Evolutionary conservation across 129 eudicot species (phyloP), one percentile per base, ranked within the genome.

Genomic region (Glebionis coronaria): DNA sequence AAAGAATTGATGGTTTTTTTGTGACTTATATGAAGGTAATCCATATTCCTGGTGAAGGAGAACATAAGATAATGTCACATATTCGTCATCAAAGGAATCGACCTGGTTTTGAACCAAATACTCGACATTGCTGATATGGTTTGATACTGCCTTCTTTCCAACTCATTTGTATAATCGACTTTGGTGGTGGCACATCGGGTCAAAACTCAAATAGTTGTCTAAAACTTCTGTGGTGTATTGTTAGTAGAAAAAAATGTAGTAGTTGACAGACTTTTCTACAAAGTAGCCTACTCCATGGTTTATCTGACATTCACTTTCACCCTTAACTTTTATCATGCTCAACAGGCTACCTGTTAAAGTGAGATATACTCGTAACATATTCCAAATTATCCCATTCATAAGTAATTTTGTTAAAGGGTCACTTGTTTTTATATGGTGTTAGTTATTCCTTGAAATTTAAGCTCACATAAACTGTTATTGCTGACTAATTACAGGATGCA

Each of bases 21-120:
- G 69, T 63, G 55, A 23, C 63, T 73, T 40, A 6, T 66, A 63
- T 82, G 84, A 65, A 93, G 98, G 98, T 93, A 63, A 86, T 92
- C 13, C 90, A 89, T 77, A 93, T 86, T 74, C 95, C 99, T 77
- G 99, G 99, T 15, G 99, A 93, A 84, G 99, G 99, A 65, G 99
- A 93, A 61, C 99, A 93, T 68, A 93, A 93, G 69, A 84, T 93
- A 16, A 93, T 93, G 92, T 93, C 99, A 28, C 89, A 93, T 70
- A 82, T 93, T 57, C 99, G 99, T 50, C 97, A 74, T 12, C 99
- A 93, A 47, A 83, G 99, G 75, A 88, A 89, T 76, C 90, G 77
- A 75, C 97, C 95, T 80, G 88, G 85, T 62, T 86, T 76, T 84
- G 92, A 93, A 81, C 97, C 99, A 76, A 93, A 93, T 56, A 89